These are phyloP conservation scores for Flaveria linearis DNA, from an alignment of 129 eudicot genomes.

Conservation along the genomic window DNA sequence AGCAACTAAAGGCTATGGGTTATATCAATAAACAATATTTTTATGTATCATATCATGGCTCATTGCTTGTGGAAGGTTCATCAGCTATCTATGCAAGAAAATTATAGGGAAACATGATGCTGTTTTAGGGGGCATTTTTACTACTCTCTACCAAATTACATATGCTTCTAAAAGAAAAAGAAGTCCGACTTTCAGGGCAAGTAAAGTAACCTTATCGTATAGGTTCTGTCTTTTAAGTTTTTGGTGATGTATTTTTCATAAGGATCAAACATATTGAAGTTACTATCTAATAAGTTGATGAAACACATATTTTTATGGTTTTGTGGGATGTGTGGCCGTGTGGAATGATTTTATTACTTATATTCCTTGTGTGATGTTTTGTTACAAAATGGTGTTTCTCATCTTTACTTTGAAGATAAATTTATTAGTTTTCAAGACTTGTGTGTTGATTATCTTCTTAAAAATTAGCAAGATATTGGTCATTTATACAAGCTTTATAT, in stretches of 20 bases:
- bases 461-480: no score
- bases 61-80: no score
- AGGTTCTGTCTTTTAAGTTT: constrained; percentile 2
- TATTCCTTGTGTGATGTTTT: constrained; percentile 12
- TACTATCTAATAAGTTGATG: not conserved
- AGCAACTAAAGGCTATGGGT: no score
- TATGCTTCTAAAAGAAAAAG: not conserved
- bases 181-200: not conserved
- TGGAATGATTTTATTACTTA: constrained; percentile 1
- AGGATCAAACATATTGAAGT: not conserved
- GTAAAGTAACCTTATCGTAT: not conserved
- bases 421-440: no score
- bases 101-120: no score
- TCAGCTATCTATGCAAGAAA: no score
- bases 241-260: not conserved
- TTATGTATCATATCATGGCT: no score
- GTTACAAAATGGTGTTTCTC: constrained; percentile 23
- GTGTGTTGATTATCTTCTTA: no score
- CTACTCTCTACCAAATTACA: constrained; percentile 1
- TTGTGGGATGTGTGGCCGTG: not conserved
- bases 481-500: no score
- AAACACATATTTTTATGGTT: not conserved
- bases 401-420: no score
- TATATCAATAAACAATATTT: no score
- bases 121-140: not conserved